Evolutionary conservation across 169 alveolate species (phyloP).

Genomic region (Eimeria sp.): DNA sequence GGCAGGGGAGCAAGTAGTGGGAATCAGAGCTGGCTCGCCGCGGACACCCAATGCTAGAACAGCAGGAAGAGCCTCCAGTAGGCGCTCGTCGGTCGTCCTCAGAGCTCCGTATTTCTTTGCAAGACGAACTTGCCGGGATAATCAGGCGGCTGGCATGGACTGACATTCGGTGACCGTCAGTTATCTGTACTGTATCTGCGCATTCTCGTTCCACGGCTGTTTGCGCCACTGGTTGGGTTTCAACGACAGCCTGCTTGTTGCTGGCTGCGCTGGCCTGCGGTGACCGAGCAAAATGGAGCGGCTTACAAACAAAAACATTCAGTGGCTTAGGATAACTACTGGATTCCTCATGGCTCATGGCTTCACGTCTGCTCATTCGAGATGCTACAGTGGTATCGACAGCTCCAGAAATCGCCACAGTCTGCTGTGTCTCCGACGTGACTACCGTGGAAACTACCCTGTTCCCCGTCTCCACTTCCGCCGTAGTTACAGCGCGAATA

Average conservation of each 20-base stretch:
- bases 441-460: not conserved
- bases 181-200: not conserved
- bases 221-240: not conserved
- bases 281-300: not conserved
- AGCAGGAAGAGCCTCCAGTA: not conserved
- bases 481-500: not conserved
- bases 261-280: not conserved
- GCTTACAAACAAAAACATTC: conserved; percentile 9
- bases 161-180: not conserved
- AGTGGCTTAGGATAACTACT: not conserved
- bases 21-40: not conserved
- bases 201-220: not conserved
- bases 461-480: not conserved
- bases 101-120: not conserved
- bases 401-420: conserved; percentile 18
- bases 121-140: not conserved
- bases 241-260: not conserved
- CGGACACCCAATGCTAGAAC: not conserved
- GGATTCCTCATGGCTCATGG: not conserved
- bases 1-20: not conserved
- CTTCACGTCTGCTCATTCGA: not conserved
- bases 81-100: not conserved
- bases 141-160: not conserved
- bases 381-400: not conserved
- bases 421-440: conserved; percentile 18